Evolutionary conservation across 1,284 basidiomycete genomes (phyloP).

Genomic region (Ustilago cynodontis): DNA sequence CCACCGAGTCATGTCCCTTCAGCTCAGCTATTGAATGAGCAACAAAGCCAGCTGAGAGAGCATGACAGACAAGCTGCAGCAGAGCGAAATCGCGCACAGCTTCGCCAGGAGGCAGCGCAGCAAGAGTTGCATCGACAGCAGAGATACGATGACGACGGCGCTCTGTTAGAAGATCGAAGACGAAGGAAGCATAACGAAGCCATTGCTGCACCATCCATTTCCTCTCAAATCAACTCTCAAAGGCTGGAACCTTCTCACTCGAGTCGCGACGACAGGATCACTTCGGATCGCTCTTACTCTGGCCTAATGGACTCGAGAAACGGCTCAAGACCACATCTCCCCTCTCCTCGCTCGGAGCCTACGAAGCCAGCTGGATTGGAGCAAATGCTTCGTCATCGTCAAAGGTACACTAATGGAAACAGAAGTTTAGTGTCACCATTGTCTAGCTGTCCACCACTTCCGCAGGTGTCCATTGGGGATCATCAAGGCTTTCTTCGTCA

Average conservation of each 20-base stretch:
- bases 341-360: slow-evolving; percentile 3
- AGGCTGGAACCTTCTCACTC: neutral
- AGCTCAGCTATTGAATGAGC: neutral
- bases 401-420: neutral
- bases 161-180: neutral
- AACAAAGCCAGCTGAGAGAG: neutral
- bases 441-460: neutral
- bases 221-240: neutral
- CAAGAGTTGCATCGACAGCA: neutral
- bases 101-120: neutral
- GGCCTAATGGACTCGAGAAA: neutral
- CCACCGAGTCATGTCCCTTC: neutral
- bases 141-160: neutral
- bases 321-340: neutral
- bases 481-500: neutral
- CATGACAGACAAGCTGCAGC: neutral
- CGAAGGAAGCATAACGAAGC: neutral
- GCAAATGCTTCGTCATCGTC: neutral
- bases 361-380: neutral
- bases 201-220: neutral
- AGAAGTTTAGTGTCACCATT: neutral
- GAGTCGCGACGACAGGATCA: neutral
- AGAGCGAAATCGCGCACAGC: neutral
- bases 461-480: neutral
- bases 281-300: neutral